Base-by-base conservation (phyloP, 345 rosid genomes). In the Excoecaria cochinchinensis region DNA sequence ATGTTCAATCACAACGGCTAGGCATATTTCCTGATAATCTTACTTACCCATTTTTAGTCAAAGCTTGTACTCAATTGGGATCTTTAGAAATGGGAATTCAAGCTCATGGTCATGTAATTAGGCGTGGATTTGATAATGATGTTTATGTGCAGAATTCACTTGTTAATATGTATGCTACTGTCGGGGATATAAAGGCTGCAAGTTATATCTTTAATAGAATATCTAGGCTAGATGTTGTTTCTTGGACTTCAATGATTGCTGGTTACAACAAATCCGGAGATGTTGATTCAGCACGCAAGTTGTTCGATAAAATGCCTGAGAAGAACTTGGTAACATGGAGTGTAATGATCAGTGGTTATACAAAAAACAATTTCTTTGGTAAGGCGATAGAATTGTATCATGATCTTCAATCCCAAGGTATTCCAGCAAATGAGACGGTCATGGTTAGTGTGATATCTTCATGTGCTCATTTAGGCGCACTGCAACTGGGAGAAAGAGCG, bases 221-320 rank as follows among this genome's bases (percentile, higher is more conserved):
- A 79, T 14, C 31, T 48, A 55, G 51, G 58, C 77, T 76, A 1
- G 88, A 92, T 72, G 90, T 89, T 50, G 91, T 87, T 76, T 93
- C 92, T 4, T 93, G 93, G 93, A 91, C 90, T 68, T 89, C 91
- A 0, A 90, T 91, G 92, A 79, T 91, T 0, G 75, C 83, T 4
- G 92, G 91, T 0, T 89, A 78, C 22, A 81, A 75, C 6, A 86
- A 76, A 73, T 51, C 82, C 5, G 90, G 95, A 19, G 79, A 86
- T 63, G 79, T 82, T 31, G 84, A 46, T 8, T 80, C 83, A 13
- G 95, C 93, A 6, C 89, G 95, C 36, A 36, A 76, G 46, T 52
- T 90, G 93, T 93, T 90, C 74, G 95, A 89, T 67, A 80, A 48
- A 90, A 91, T 90, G 97, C 95, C 94, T 0, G 87, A 87, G 36